Evolutionary conservation across 768 basidiomycete species (phyloP), one percentile per base, ranked within the genome.

Genomic region (Sarcodon aspratus): DNA sequence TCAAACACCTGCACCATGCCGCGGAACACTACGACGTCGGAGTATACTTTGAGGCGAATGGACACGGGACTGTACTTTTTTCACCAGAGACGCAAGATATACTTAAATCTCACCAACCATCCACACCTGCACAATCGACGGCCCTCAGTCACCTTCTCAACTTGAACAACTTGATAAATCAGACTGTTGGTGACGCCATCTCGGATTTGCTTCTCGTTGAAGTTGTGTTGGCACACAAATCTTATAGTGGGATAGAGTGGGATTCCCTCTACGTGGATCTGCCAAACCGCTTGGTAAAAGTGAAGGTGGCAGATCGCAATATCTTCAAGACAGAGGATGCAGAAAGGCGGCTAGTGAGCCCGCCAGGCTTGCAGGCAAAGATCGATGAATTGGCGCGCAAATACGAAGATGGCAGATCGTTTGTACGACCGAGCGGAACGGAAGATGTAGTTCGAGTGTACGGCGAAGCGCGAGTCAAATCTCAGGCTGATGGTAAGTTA

Each of bases 11-110:
- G 44, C 96, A 99, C 62, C 94, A 97, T 60, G 96, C 94, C 12
- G 96, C 96, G 9, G 90, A 94, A 58, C 79, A 82, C 58, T 98
- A 84, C 65, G 78, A 91, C 61, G 76, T 99, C 48, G 96, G 96
- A n/a, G 90, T 99, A 42, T 99, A 99, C 68, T 99, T 99, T 59
- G 96, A 99, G 65, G 96, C 96, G 33, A 99, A 99, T 62, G 96
- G 96, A 2, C 96, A 99, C 57, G 96, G 96, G 33, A 99, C 96
- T 3, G 91, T 98, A 44, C 66, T 98, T 48, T 98, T 99, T 69
- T 97, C 96, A 10, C 76, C 74, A 7, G 63, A 74, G 15, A 85
- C 91, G 3, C 73, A 83, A 49, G 69, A 77, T 18, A 74, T 63
- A 42, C 71, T 99, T 36, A 57, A 68, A 32, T 65, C 68, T 18